Percentiles rank a stretch among this genome's conserved stretches.
Evolutionary conservation across 73 alveolate genomes (phyloP).

Genomic region (Paramecium primaurelia): DNA sequence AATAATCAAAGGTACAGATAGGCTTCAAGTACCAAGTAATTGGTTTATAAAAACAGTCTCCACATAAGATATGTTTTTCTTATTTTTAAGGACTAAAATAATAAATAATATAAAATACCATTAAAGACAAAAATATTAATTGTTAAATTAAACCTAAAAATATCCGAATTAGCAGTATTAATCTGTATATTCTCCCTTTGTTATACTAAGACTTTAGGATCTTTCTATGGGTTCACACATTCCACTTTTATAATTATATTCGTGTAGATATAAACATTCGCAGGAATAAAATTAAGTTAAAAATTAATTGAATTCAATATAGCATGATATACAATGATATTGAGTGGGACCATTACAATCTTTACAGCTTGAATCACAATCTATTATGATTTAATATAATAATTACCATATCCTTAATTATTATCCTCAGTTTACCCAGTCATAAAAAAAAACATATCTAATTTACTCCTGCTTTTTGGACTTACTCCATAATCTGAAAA

Average conservation of each 20-base stretch:
- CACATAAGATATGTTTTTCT: background rate
- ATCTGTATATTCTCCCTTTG: background rate
- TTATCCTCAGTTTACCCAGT: background rate
- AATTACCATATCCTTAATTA: background rate
- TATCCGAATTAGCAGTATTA: background rate
- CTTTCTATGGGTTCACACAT: background rate
- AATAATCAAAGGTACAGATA: background rate
- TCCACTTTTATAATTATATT: background rate
- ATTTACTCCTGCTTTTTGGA: background rate
- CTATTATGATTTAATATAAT: background rate
- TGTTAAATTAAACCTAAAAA: background rate
- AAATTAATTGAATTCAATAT: background rate
- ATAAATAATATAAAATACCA: background rate
- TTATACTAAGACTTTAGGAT: background rate
- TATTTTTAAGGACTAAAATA: background rate
- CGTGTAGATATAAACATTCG: background rate
- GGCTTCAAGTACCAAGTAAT: background rate
- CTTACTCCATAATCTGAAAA: no score
- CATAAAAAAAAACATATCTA: background rate
- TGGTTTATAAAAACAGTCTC: background rate
- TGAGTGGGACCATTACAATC: background rate
- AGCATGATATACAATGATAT: background rate
- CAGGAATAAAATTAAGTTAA: background rate
- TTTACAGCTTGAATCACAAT: background rate
- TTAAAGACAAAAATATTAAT: background rate